Conservation (phyloP, 371 early-diverging fungal species). For the Syncephalastrum racemosum region DNA sequence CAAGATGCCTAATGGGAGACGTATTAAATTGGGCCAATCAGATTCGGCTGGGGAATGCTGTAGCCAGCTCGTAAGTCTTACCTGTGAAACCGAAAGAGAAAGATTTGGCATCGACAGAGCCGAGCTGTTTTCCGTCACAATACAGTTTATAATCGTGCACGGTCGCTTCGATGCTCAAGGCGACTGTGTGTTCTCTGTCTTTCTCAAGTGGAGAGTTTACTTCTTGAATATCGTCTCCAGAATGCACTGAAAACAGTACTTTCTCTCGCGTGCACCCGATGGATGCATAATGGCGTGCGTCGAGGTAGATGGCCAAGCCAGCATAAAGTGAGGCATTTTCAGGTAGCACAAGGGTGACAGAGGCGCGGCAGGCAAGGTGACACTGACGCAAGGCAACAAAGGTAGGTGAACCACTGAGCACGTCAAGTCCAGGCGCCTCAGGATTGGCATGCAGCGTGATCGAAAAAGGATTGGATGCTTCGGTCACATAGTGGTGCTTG, state of each 20-base stretch:
- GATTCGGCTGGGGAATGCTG: too few species aligned
- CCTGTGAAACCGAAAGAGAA: slow-evolving; percentile 16
- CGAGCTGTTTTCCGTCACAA: slow-evolving; percentile 6
- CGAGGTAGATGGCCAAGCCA: slow-evolving; percentile 11
- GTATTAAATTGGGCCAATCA: too few species aligned
- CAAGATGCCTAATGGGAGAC: too few species aligned
- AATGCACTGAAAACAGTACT: neutral
- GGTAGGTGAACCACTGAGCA: slow-evolving; percentile 7
- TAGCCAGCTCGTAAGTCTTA: neutral
- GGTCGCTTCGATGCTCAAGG: slow-evolving; percentile 9
- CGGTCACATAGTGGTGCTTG: slow-evolving; percentile 8
- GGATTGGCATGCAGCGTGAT: neutral
- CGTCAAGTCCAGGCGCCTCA: neutral
- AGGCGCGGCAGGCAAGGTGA: slow-evolving; percentile 17
- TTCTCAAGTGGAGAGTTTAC: neutral
- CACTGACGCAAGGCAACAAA: slow-evolving; percentile 17
- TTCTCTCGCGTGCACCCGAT: neutral
- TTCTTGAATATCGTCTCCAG: neutral
- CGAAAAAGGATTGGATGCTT: slow-evolving; percentile 7
- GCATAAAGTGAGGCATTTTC: neutral
- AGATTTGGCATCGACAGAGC: slow-evolving; percentile 2
- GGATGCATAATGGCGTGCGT: slow-evolving; percentile 7
- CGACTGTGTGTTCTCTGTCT: neutral
- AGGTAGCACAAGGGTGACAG: slow-evolving; percentile 30
- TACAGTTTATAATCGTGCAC: slow-evolving; percentile 6